A percentile compares a stretch with the other conserved stretches of the same genome.
phyloP scores from a whole-genome alignment of 2,329 filamentous ascomycete genomes.

The Fusarium sp. region DNA sequence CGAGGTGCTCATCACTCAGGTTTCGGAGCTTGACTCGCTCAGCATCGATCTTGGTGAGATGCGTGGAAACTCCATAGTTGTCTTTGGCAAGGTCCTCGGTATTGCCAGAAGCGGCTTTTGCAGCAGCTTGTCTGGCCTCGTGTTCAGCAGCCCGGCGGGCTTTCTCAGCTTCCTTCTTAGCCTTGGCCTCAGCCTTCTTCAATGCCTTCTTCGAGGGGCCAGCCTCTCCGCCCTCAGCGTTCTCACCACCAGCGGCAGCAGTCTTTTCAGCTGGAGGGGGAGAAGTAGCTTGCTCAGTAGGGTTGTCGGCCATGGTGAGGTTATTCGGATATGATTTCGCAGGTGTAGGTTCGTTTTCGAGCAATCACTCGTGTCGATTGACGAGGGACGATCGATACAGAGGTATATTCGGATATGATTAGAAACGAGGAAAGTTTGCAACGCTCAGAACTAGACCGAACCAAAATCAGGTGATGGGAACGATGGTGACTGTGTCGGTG shows the following conservation, averaged over 20 bases:
- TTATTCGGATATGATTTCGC: not conserved
- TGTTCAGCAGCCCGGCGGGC: conserved; percentile 79
- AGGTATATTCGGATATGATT: conserved; percentile 23
- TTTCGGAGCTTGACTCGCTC: conserved; percentile 71
- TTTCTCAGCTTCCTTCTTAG: conserved; percentile 89
- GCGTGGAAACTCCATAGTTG: conserved; percentile 81
- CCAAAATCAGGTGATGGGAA: conserved; percentile 36
- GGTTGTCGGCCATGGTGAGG: conserved; percentile 41
- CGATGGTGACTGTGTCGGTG: conserved; percentile 41
- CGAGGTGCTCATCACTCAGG: conserved; percentile 73
- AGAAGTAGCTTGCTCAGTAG: conserved; percentile 32
- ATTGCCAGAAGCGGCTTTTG: conserved; percentile 73
- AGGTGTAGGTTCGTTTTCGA: conserved; percentile 12
- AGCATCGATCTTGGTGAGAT: conserved; percentile 68
- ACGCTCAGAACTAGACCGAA: conserved; percentile 8
- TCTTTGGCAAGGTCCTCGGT: conserved; percentile 78
- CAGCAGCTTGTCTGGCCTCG: conserved; percentile 77
- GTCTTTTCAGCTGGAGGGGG: conserved; percentile 35
- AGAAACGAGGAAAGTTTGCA: not conserved
- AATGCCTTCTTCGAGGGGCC: conserved; percentile 71
- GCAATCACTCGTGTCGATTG: conserved; percentile 6
- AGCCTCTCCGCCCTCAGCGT: conserved; percentile 34
- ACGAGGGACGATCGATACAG: conserved; percentile 7
- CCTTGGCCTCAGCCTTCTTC: conserved; percentile 88
- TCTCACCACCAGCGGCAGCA: conserved; percentile 25